Evolutionary conservation across 2,329 filamentous ascomycete species (phyloP), one percentile per base, ranked within the genome.

Genomic region (Exophiala sideris): DNA sequence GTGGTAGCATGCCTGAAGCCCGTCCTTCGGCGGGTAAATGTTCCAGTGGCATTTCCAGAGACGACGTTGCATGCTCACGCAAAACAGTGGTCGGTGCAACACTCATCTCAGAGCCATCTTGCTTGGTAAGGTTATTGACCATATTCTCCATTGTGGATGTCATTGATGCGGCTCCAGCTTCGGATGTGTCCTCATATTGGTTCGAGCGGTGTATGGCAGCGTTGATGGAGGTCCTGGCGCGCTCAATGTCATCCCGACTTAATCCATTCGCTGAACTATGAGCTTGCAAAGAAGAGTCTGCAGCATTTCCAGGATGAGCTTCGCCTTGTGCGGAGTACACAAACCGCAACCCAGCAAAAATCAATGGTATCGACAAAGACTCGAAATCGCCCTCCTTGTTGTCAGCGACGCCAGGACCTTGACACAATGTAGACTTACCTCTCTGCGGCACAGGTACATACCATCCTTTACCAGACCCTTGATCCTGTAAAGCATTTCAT

Each of bases 401-500:
- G 42, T 61, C 20, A 59, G 56, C 41, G n/a, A 49, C 20, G 32
- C 7, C 8, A 12, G 40, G 35, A 48, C 46, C 63, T 29, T 8
- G 8, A 33, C 4, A 34, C 3, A 21, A 45, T 12, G 20, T 3
- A 36, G 45, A 57, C 64, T 52, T 62, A 75, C 71, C 47, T 73
- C 70, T 59, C 77, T 74, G 50, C 78, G 71, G n/a, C 80, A 79
- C 24, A 87, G 68, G 49, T 79, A 71, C 35, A 86, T 70, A 2
- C 81, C 85, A 66, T 84, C 82, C 45, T 81, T 76, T 6, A 87
- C 71, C 32, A 88, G 75, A 56, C 85, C 82, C 50, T 80, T 78
- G 50, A 87, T 77, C 38, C 85, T 78, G 65, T 82, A 81, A n/a
- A 86, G 74, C 80, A 85, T 86, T 67, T 88, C 85, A 33, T 81